A percentile compares a stretch with the other conserved stretches of the same genome.
These are phyloP conservation scores for Fusarium albosuccineum DNA, from an alignment of 2,329 filamentous ascomycete genomes.

Conservation along the genomic window DNA sequence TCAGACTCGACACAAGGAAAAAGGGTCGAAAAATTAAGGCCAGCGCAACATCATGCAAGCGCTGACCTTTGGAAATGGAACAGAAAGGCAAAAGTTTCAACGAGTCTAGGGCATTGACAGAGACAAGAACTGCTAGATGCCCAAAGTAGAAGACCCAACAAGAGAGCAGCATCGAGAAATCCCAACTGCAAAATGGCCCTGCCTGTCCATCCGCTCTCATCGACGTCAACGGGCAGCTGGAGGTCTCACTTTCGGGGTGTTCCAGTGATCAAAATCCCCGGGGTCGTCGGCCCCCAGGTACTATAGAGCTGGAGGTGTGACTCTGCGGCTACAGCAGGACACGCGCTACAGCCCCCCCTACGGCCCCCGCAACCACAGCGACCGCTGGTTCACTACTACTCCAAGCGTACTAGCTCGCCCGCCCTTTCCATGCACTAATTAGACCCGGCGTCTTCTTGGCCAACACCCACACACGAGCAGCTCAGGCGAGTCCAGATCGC, in stretches of 20 bases:
- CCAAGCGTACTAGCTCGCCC: slow-evolving; percentile 34
- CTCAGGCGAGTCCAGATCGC: slow-evolving; percentile 24
- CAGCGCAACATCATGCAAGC: neutral
- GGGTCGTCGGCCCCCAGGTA: neutral
- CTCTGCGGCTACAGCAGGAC: slow-evolving; percentile 15
- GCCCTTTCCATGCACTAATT: slow-evolving; percentile 39
- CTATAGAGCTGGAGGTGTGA: slow-evolving; percentile 1
- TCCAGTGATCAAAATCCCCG: slow-evolving; percentile 26
- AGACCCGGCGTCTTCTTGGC: slow-evolving; percentile 38
- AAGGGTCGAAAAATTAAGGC: neutral
- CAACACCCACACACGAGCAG: slow-evolving; percentile 10
- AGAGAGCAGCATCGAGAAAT: no score
- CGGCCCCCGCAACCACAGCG: slow-evolving; percentile 9
- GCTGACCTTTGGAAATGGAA: neutral
- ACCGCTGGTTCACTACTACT: slow-evolving; percentile 19
- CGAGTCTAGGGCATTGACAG: neutral
- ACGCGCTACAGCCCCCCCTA: slow-evolving; percentile 25
- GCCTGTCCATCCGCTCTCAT: no score
- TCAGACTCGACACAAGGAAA: slow-evolving; percentile 13
- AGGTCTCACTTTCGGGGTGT: slow-evolving; percentile 23
- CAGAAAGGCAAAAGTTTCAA: neutral
- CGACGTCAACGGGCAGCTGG: neutral
- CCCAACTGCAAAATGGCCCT: no score
- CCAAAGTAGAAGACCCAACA: neutral
- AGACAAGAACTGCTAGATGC: neutral